Evolutionary conservation across 352 stramenopile species (phyloP), one percentile per base, ranked within the genome.

Genomic region (Thraustotheca clavata): DNA sequence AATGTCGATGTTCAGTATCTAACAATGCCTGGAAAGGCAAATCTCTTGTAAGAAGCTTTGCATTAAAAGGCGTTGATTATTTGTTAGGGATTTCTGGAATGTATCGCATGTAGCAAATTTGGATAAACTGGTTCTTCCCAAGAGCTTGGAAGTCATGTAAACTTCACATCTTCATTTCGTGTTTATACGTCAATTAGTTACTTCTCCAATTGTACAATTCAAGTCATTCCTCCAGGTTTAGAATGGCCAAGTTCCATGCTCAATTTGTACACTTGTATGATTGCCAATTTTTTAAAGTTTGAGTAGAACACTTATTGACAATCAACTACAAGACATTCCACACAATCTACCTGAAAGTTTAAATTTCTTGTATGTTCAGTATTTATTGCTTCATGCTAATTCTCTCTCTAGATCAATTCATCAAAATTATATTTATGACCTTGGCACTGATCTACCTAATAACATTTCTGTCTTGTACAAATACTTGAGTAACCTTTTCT

Each of bases 81-180:
- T 29, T n/a, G n/a, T 14, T 52, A 52, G 43, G n/a, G 43, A 52
- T 7, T 52, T 52, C 34, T 52, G 43, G 43, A 52, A 52, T 24
- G 43, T 52, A 31, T 35, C 43, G 9, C 9, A 24, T 9, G 34
- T 52, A 18, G 43, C 12, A 14, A 52, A 52, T 7, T 31, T 52
- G 24, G 43, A 52, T 1, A 9, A 52, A 7, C 43, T 52, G 24
- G 12, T 20, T 2, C n/a, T 52, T 9, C 43, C 43, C 43, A 18
- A 26, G 9, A 14, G 9, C 14, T 2, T 52, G 24, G 34, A 24
- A 9, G 43, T 26, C 11, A 52, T 52, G 43, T 52, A 52, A 24
- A 2, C 43, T 22, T 29, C 16, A 20, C 38, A 16, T 18, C 38
- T 20, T 43, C 38, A 20, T 20, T 16, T 20, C 20, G 38, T 16